A percentile compares a stretch with the other conserved stretches of the same genome.
These are phyloP conservation scores for Erodium maritimum DNA, from an alignment of 345 rosid species.

Conservation along the genomic window DNA sequence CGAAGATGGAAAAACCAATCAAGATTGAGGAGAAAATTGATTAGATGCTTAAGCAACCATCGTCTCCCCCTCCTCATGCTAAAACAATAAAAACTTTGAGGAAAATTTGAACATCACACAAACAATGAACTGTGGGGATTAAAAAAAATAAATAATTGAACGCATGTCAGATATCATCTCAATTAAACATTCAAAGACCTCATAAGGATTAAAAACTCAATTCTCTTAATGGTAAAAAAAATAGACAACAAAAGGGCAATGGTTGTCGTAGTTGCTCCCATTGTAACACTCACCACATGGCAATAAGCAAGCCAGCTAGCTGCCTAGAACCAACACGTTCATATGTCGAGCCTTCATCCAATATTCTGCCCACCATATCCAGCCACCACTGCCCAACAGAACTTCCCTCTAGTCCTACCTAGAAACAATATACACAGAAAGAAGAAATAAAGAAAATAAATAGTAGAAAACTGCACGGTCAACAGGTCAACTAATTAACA, in stretches of 20 bases:
- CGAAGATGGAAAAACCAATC: no score
- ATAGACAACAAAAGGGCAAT: neutral
- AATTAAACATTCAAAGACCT: no score
- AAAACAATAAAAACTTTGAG: no score
- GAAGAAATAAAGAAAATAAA: conserved; percentile 3
- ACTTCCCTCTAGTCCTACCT: conserved; percentile 99
- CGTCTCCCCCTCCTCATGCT: no score
- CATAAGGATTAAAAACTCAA: no score
- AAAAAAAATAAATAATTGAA: no score
- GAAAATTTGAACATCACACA: no score
- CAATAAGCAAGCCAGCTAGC: conserved; percentile 81
- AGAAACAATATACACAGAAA: conserved; percentile 27
- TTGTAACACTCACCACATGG: conserved; percentile 56
- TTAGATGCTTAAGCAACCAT: no score
- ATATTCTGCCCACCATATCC: conserved; percentile 72
- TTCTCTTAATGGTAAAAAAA: neutral
- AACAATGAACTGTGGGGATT: no score
- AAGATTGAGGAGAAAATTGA: no score
- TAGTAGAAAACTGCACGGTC: conserved; percentile 5
- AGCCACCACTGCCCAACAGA: conserved; percentile 88
- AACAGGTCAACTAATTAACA: neutral
- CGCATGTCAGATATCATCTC: no score
- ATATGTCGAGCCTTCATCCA: conserved; percentile 63
- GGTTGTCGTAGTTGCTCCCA: no score
- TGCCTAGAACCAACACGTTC: conserved; percentile 98